Evolutionary conservation across 1,284 basidiomycete genomes (phyloP).

Genomic region (Rhizoctonia solani): DNA sequence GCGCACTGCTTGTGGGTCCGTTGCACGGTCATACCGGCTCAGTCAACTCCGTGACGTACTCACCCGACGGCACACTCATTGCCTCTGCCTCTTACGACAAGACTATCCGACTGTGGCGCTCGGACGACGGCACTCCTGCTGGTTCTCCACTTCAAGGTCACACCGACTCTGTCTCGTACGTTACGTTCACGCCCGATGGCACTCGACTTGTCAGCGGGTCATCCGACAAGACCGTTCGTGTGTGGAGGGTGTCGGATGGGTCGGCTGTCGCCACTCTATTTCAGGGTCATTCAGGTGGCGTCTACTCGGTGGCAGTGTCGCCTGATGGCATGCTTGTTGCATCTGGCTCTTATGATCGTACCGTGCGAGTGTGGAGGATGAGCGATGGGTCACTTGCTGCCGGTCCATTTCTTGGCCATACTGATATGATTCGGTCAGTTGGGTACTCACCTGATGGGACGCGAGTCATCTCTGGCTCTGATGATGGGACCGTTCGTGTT

Average conservation of each 20-base stretch:
- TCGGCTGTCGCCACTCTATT: too few relatives aligned
- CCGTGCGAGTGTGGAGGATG: neutral
- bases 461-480: neutral
- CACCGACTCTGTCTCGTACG: neutral
- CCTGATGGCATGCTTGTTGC: slow-evolving; percentile 5
- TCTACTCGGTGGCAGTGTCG: slow-evolving; percentile 3
- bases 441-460: neutral
- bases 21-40: neutral
- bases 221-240: too few relatives aligned
- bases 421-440: neutral
- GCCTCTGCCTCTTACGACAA: neutral
- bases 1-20: neutral
- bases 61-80: neutral
- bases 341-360: neutral
- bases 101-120: neutral
- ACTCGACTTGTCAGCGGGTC: too few relatives aligned
- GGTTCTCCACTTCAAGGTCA: neutral
- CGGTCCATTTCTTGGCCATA: neutral
- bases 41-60: neutral
- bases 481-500: neutral
- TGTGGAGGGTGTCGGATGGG: too few relatives aligned
- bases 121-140: neutral
- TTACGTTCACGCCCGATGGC: neutral
- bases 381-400: neutral
- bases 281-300: too few relatives aligned